phyloP scores from a whole-genome alignment of 139 green algal genomes.

The Chlorella sp. region DNA sequence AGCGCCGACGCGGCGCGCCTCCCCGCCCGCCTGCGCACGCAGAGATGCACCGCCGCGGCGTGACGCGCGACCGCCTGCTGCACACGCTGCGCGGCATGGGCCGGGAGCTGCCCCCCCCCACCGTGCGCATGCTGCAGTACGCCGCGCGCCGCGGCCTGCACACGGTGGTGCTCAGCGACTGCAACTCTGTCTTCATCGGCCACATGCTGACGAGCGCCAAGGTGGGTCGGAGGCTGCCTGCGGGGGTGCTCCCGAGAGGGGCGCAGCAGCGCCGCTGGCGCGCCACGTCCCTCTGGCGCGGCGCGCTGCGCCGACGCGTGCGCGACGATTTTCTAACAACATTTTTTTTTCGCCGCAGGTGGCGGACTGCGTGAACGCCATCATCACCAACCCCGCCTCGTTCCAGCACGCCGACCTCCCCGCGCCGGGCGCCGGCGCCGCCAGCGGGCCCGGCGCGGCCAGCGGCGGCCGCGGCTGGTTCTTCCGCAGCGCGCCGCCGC shows the following conservation, averaged over 20 bases:
- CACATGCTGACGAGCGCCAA: conserved; percentile 65
- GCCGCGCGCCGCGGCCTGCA: conserved; percentile 36
- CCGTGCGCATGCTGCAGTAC: conserved; percentile 53
- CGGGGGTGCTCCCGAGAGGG: no score
- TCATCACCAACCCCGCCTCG: conserved; percentile 20
- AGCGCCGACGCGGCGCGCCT: background rate
- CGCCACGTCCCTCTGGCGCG: no score
- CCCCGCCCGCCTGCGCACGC: background rate
- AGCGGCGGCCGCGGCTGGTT: background rate
- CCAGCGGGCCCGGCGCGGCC: background rate
- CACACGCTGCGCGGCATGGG: conserved; percentile 63
- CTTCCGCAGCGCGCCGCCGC: background rate
- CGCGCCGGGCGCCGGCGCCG: background rate
- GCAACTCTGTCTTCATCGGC: conserved; percentile 78
- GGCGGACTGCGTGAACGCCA: conserved; percentile 1
- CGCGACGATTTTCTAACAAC: no score
- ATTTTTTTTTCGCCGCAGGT: no score
- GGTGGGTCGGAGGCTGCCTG: no score
- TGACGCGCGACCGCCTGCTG: conserved; percentile 68
- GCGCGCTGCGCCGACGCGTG: no score
- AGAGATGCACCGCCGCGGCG: conserved; percentile 73
- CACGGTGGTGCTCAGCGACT: conserved; percentile 69
- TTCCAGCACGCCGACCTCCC: background rate
- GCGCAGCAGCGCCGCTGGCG: no score
- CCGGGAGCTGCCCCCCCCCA: conserved; percentile 55